Conservation (phyloP, 345 rosid species). For the Pelargonium nanum region DNA sequence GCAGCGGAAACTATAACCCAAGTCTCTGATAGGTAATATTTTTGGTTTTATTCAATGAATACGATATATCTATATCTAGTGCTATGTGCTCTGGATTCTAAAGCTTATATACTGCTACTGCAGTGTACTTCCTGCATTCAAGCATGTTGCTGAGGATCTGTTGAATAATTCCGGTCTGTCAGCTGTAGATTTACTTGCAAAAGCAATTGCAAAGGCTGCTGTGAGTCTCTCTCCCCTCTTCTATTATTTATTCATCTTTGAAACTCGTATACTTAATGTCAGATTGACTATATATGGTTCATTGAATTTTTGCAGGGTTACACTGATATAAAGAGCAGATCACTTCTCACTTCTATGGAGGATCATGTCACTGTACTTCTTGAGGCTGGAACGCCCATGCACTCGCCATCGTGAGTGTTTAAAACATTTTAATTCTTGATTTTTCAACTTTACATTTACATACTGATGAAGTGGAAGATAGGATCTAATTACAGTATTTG, state of each 20-base stretch:
- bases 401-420: slow-evolving; percentile 59
- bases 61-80: neutral
- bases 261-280: neutral
- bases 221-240: slow-evolving; percentile 32
- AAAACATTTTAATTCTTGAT: neutral
- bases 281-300: neutral
- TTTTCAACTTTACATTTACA: neutral
- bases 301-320: slow-evolving; percentile 50
- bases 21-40: slow-evolving; percentile 77
- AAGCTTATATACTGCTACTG: slow-evolving; percentile 18
- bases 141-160: slow-evolving; percentile 66
- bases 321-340: slow-evolving; percentile 80
- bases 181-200: slow-evolving; percentile 72
- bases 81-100: neutral
- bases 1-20: slow-evolving; percentile 62
- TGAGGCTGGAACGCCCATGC: slow-evolving; percentile 62
- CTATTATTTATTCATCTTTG: neutral
- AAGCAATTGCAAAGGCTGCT: slow-evolving; percentile 88
- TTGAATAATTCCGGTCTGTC: slow-evolving; percentile 64
- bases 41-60: neutral
- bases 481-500: neutral
- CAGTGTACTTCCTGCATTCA: slow-evolving; percentile 90
- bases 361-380: slow-evolving; percentile 68
- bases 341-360: slow-evolving; percentile 82
- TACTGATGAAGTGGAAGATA: no score